Percentiles rank a stretch among this genome's conserved stretches.
These are phyloP conservation scores for Citrus maxima DNA, from an alignment of 345 rosid species.

Conservation along the genomic window DNA sequence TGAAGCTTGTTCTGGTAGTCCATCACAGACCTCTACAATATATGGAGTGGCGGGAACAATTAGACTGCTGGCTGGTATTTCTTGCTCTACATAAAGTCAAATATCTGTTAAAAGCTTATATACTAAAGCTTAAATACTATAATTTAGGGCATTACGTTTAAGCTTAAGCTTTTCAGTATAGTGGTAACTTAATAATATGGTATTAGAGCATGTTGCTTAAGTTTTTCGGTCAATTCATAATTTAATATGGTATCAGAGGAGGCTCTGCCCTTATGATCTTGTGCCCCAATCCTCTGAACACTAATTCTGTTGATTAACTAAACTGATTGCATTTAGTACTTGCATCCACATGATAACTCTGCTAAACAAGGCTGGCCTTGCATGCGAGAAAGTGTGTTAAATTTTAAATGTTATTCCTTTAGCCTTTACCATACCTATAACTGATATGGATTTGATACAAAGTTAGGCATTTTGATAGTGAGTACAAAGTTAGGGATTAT, in stretches of 20 bases:
- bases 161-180: neutral
- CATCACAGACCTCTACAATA: slow-evolving; percentile 48
- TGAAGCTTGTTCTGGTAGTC: slow-evolving; percentile 35
- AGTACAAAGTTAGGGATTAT: neutral
- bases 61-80: slow-evolving; percentile 75
- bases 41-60: slow-evolving; percentile 90
- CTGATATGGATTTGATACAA: neutral
- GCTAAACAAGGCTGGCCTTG: neutral
- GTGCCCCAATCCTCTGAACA: neutral
- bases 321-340: neutral
- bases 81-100: neutral
- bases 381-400: neutral
- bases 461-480: neutral
- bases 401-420: neutral
- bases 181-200: neutral
- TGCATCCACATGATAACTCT: no score
- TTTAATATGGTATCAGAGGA: neutral
- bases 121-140: no score
- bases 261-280: neutral
- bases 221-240: neutral
- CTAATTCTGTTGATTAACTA: neutral
- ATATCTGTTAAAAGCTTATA: neutral
- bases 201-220: no score
- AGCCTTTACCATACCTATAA: neutral
- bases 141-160: neutral